Evolutionary conservation across 805 yeast species (phyloP), one percentile per base, ranked within the genome.

Genomic region (Starmerella sp.): DNA sequence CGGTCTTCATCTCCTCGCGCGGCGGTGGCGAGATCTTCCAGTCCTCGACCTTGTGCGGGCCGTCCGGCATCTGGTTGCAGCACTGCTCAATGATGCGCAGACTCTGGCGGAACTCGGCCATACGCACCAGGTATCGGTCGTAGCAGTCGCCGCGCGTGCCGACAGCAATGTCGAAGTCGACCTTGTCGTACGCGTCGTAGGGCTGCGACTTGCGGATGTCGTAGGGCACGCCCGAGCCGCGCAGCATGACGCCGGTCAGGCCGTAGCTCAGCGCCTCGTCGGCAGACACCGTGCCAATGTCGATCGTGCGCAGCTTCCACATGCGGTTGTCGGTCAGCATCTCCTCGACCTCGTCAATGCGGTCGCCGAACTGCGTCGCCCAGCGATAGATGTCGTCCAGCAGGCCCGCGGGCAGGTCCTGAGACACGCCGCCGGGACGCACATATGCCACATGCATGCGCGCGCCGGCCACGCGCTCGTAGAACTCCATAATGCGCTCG

Each of bases 321-420:
- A 87, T 87, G 73, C 95, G 83, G 73, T 87, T 87, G 67, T 86
- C 95, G 49, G 95, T 86, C 61, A 84, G 77, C 73, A 87, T 77
- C 72, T 87, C 95, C 74, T 87, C 95, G 60, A 85, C 82, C 72
- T 87, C 95, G 70, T 87, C 95, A 62, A 87, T 73, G 74, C 95
- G 81, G 74, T 87, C 95, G 68, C 95, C 95, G 63, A 87, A 87
- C 75, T 87, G 95, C 29, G 95, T 87, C 54, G 95, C 95, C 95
- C 95, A 87, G 91, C 86, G 86, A 72, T 85, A 87, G 61, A 87
- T 87, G 69, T 87, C 95, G 70, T 87, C 95, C 64, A 87, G 77
- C 66, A 87, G 70, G 52, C 95, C 95, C 42, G 80, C 83, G 30
- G 95, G 95, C 57, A 87, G 71, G 72, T 87, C 95, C 72, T 84